Conservation (phyloP, 805 yeast species). For the Candida argentea region DNA sequence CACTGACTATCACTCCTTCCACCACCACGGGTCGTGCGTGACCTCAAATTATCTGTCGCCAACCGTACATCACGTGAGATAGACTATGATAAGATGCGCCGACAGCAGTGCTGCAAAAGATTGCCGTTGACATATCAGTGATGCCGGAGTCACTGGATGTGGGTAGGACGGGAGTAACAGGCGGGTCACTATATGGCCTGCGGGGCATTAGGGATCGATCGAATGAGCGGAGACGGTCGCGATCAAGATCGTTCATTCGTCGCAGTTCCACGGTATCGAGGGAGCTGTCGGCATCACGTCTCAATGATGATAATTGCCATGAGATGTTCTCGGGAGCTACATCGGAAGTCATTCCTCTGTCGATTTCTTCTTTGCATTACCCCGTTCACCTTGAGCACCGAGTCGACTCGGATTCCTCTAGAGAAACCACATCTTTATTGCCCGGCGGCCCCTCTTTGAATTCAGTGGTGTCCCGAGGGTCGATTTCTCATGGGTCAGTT, state of each 20-base stretch:
- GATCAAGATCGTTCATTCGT: slow-evolving; percentile 13
- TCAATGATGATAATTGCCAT: slow-evolving; percentile 48
- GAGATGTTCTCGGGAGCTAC: slow-evolving; percentile 77
- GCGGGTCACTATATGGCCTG: too few relatives aligned
- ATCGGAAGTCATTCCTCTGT: slow-evolving; percentile 65
- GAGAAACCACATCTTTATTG: slow-evolving; percentile 28
- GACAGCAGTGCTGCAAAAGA: slow-evolving; percentile 1
- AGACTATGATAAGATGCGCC: background rate
- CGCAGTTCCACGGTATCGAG: slow-evolving; percentile 23
- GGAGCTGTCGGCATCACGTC: slow-evolving; percentile 16
- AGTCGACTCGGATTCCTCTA: slow-evolving; percentile 10
- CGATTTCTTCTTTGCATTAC: slow-evolving; percentile 69
- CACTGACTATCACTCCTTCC: background rate
- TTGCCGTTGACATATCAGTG: too few relatives aligned
- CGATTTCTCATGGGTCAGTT: slow-evolving; percentile 23
- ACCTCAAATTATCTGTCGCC: background rate
- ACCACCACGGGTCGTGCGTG: background rate
- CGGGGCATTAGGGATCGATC: too few relatives aligned
- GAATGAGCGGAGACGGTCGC: slow-evolving; percentile 7
- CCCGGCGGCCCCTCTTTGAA: too few relatives aligned
- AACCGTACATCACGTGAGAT: background rate
- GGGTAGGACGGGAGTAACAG: too few relatives aligned
- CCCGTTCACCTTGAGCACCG: slow-evolving; percentile 40
- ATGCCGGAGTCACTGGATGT: too few relatives aligned
- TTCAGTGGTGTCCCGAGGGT: slow-evolving; percentile 12